phyloP scores from a whole-genome alignment of 139 green algal genomes.

The Asterochloris sp. region DNA sequence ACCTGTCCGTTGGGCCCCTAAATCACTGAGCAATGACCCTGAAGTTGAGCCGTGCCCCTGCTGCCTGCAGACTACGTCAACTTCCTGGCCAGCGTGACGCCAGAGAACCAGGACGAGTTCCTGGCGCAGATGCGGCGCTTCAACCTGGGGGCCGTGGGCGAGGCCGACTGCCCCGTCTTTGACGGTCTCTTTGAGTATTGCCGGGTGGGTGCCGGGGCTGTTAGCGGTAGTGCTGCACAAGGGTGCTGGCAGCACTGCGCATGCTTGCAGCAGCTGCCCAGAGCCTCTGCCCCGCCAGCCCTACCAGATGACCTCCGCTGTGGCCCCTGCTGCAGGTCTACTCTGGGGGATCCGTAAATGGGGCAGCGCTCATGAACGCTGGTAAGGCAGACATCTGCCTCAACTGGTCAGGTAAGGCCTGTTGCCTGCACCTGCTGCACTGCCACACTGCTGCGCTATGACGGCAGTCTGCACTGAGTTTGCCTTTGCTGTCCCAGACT shows the following conservation, averaged over 20 bases:
- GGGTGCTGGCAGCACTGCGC: background rate
- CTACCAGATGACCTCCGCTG: too few species aligned
- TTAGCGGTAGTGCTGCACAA: background rate
- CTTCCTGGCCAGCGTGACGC: conserved; percentile 92
- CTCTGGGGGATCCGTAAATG: conserved; percentile 85
- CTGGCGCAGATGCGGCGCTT: conserved; percentile 91
- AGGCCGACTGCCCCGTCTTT: conserved; percentile 96
- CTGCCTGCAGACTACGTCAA: conserved; percentile 88
- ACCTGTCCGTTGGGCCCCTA: background rate
- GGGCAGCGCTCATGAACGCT: conserved; percentile 87
- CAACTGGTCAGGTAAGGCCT: conserved; percentile 82
- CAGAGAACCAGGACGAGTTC: conserved; percentile 94
- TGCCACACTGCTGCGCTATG: too few species aligned
- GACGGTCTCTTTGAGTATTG: conserved; percentile 98
- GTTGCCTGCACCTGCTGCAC: too few species aligned
- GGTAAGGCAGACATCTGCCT: conserved; percentile 81
- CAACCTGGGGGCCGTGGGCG: conserved; percentile 91
- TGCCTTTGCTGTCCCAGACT: too few species aligned
- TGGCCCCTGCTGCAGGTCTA: conserved; percentile 57
- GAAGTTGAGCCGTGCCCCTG: background rate
- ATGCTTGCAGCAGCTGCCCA: too few species aligned
- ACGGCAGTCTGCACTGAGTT: too few species aligned
- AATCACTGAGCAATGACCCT: background rate
- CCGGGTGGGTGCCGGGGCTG: conserved; percentile 28
- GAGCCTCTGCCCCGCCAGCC: too few species aligned